Evolutionary conservation across 1,284 basidiomycete genomes (phyloP), one percentile per base, ranked within the genome.

Genomic region (Xanthoconium separans): DNA sequence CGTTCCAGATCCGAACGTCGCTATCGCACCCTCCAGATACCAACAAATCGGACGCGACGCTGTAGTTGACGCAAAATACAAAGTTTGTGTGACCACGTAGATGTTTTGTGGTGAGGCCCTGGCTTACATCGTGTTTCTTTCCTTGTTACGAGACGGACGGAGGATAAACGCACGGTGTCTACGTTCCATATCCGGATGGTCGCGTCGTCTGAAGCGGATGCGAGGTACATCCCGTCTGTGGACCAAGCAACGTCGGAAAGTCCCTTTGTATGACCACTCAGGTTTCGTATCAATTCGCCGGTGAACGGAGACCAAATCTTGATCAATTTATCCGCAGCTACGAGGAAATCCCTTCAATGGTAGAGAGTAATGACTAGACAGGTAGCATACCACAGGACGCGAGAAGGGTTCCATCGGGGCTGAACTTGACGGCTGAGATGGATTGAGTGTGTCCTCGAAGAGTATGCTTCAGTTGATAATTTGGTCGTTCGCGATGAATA

Each of bases 21-120:
- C 96, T 95, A 61, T 98, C 96, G 65, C 92, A 95, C 1, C 87
- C 87, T 4, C 96, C 96, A 12, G 92, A 95, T 2, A 93, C 95
- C 20, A 98, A 78, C 18, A 98, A 75, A 58, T 93, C 95, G 0
- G 90, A 89, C 11, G 90, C 81, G 0, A 86, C 85, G 66, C 95
- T 95, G 71, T 93, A 98, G 60, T 95, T 92, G 10, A 97, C 77
- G 64, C 93, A 95, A 60, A 98, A 92, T 0, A 98, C 93, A 67
- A 85, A 92, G 60, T 88, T 93, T 2, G 91, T 83, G 65, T 99
- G 96, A 0, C 91, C 92, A 57, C 81, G 82, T 10, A 96, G 75
- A 5, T 77, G 75, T 65, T 87, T 88, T 29, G 78, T 79, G 1
- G 83, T 83, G 44, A 85, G 61, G 9, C 88, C 89, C 89, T 92